phyloP scores from a whole-genome alignment of 2,329 filamentous ascomycete genomes.

The Verticillium tricorpus region DNA sequence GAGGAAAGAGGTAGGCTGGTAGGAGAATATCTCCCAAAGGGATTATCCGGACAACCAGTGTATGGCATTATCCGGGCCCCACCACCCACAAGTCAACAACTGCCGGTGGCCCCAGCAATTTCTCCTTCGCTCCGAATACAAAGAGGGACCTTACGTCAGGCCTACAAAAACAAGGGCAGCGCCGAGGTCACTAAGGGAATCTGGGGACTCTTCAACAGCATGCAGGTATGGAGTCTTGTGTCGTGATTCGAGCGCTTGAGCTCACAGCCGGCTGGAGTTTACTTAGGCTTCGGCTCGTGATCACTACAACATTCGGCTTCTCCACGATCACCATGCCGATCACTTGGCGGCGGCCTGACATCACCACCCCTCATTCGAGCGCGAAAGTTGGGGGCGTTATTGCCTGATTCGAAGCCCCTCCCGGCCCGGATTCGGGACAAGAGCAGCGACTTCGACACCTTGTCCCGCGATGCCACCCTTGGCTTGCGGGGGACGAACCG shows the following conservation, averaged over 20 bases:
- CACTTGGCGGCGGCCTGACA: neutral
- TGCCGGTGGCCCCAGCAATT: neutral
- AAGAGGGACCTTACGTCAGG: neutral
- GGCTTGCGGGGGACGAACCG: neutral
- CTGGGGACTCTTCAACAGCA: neutral
- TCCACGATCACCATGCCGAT: conserved; percentile 1
- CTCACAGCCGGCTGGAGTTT: neutral
- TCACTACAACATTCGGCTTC: neutral
- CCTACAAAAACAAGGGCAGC: neutral
- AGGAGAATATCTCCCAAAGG: neutral
- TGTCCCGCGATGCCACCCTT: neutral
- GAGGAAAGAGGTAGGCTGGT: no score
- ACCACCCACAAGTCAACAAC: neutral
- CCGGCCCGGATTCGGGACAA: neutral
- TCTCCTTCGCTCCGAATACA: neutral
- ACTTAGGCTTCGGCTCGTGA: neutral
- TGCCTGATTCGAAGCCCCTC: neutral
- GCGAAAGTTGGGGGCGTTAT: neutral
- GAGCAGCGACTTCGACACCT: neutral
- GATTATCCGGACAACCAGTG: neutral
- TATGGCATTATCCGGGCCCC: neutral
- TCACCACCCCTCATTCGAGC: neutral
- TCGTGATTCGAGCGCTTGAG: conserved; percentile 1
- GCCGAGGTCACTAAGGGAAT: neutral
- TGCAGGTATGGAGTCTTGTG: neutral